Base-by-base conservation (phyloP, 768 basidiomycete species). In the Chalciporus chontae region DNA sequence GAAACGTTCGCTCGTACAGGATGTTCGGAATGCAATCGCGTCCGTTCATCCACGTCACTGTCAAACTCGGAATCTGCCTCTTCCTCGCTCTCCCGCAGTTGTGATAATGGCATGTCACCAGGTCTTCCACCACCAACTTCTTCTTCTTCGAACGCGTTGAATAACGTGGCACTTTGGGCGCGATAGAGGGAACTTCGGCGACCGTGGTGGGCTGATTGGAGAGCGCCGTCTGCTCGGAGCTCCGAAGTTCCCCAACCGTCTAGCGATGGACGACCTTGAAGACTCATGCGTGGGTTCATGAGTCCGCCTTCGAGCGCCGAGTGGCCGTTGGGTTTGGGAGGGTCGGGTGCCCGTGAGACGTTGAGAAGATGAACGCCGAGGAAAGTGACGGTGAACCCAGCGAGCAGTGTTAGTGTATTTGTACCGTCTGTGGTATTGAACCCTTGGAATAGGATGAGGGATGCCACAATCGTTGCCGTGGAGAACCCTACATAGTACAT, bases 401-500 rank as follows among this genome's bases (percentile, higher is more conserved):
- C 80, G 49, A 98, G 73, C 26, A 99, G 83, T 2, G 93, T 94
- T 26, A 94, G 60, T 27, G 90, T 92, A 65, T 92, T 90, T 19
- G 80, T 78, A 11, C 80, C 84, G 51, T 82, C 84, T 23, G 84
- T 81, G 5, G 92, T 97, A 71, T 97, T 93, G 76, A 98, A 88
- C 0, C 96, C 96, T 74, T 94, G 89, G 79, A 98, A 97, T 53
- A 99, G 80, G 60, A 99, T 95, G 52, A 96, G 79, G 53, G 93
- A 96, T 0, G 96, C 93, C 38, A 96, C 76, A 63, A 95, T 87
- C 41, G 94, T 97, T 5, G 87, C 86, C 2, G 90, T 89, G 15
- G 92, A 91, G 73, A 99, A 99, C 67, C 90, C 87, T 68, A 97
- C 95, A 63, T 94, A 97, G 71, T 98, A 98, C 76, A 96, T 87